Evolutionary conservation across 331 rosid species (phyloP), one percentile per base, ranked within the genome.

Genomic region (Rosa hybrid): DNA sequence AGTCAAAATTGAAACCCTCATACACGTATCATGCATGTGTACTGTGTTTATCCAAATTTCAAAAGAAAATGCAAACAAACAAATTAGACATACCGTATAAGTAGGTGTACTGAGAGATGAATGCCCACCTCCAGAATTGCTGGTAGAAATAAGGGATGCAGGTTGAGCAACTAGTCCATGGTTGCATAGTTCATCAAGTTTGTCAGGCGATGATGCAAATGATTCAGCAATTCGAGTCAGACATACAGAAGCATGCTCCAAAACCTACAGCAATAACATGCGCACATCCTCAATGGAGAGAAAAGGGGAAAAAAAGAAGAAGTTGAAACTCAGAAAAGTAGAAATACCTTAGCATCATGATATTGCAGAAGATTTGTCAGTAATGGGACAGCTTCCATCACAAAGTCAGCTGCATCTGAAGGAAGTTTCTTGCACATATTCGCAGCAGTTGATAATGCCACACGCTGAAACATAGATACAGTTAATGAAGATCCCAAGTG

Each of bases 401-500:
- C 99, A 86, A 96, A 96, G 83, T 96, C 99, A 71, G 98, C 90
- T 63, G 98, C 99, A 83, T 96, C 99, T 16, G 98, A 90, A 75
- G 99, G 97, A 84, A 96, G 99, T 80, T 96, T 96, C 92, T 93
- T 96, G 89, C 99, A 96, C 97, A 96, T 96, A 82, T 96, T 96
- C 30, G 97, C 99, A 79, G 99, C 98, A 83, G 99, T 96, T 53
- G 99, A 96, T 77, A 96, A 82, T 74, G 99, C 98, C 62, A 96
- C 99, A 62, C 97, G 92, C 99, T 96, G 89, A 79, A 80, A 76
- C 50, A 81, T 57, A 79, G 60, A 71, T 77, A 71, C 41, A 57
- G 63, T 68, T 16, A 14, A 44, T 18, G 5, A 54, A 50, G 62
- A 54, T 25, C 78, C 10, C 7, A 69, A 39, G 25, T 23, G 30